A percentile compares a stretch with the other conserved stretches of the same genome.
Conservation (phyloP, 108 stramenopile genomes). For the Fragilaria radians region DNA sequence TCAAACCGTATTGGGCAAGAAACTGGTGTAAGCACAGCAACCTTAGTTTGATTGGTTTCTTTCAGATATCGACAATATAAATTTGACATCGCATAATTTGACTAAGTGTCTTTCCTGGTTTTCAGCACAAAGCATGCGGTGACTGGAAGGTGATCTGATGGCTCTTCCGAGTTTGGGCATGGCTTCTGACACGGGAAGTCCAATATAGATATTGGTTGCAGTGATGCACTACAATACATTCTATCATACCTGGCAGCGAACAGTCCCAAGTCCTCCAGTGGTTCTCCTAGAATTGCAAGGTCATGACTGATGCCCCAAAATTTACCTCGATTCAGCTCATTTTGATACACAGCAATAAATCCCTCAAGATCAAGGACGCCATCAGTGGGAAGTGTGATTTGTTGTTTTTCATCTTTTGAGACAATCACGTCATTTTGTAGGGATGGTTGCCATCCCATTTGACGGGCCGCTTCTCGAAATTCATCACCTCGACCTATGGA, state of each 20-base stretch:
- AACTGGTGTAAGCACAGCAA: no score
- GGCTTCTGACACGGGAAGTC: slow-evolving; percentile 36
- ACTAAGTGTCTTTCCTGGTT: no score
- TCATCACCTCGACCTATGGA: slow-evolving; percentile 71
- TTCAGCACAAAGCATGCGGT: slow-evolving; percentile 54
- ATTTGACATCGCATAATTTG: no score
- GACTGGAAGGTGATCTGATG: slow-evolving; percentile 89
- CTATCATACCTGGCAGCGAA: slow-evolving; percentile 84
- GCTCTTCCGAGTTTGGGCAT: slow-evolving; percentile 79
- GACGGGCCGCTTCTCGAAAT: slow-evolving; percentile 58
- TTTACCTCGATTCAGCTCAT: slow-evolving; percentile 80
- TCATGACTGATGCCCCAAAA: slow-evolving; percentile 93
- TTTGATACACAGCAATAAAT: slow-evolving; percentile 70
- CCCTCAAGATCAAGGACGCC: slow-evolving; percentile 53
- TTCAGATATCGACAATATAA: no score
- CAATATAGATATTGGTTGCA: slow-evolving; percentile 51
- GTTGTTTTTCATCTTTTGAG: not conserved
- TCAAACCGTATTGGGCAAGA: no score
- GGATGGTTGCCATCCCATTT: slow-evolving; percentile 64
- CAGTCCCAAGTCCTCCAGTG: slow-evolving; percentile 60
- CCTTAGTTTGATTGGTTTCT: no score
- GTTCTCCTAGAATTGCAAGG: slow-evolving; percentile 67
- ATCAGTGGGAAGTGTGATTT: slow-evolving; percentile 41
- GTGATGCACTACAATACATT: slow-evolving; percentile 62
- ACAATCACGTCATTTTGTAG: slow-evolving; percentile 22